Evolutionary conservation across 345 rosid species (phyloP), one percentile per base, ranked within the genome.

Genomic region (Salix suchowensis): DNA sequence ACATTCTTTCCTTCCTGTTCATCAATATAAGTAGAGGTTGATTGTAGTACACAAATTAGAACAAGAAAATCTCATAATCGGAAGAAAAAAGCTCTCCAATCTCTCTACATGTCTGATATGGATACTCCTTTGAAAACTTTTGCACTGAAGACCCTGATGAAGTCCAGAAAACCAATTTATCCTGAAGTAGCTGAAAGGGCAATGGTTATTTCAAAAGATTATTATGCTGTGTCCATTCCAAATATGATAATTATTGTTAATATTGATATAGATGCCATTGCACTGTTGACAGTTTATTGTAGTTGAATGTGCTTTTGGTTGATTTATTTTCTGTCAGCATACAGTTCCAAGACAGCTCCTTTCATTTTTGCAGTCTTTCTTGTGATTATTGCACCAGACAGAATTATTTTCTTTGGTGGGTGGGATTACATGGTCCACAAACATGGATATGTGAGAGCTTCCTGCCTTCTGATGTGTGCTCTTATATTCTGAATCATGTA

Each of bases 221-320:
- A 16, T 30, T 32, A 9, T 15, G n/a, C 1, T 28, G 13, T 32
- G 14, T 12, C 67, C 39, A 14, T 5, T 32, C 7, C 32, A 64
- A 64, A 64, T 26, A 19, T 24, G 34, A 26, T 12, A 28, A 28
- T 64, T 12, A 64, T 28, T 64, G 15, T 14, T 7, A 26, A 64
- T 8, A 1, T 30, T 65, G 39, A 28, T 65, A 50, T 74, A 75
- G 70, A 74, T 58, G 74, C 72, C 78, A 40, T 70, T 50, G 23
- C 52, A 40, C 21, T 26, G 28, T 39, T 68, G 73, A 73, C 65
- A 70, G 70, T 65, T 73, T 76, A 72, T 73, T 64, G 74, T 70
- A 76, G 50, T 42, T 80, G 58, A 54, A 23, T 30, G 60, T 62
- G n/a, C 9, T 73, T 15, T 30, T 65, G 26, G 78, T 78, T 13